These are phyloP conservation scores for Thuja plicata DNA, from an alignment of 83 land plant genomes.

Conservation along the genomic window DNA sequence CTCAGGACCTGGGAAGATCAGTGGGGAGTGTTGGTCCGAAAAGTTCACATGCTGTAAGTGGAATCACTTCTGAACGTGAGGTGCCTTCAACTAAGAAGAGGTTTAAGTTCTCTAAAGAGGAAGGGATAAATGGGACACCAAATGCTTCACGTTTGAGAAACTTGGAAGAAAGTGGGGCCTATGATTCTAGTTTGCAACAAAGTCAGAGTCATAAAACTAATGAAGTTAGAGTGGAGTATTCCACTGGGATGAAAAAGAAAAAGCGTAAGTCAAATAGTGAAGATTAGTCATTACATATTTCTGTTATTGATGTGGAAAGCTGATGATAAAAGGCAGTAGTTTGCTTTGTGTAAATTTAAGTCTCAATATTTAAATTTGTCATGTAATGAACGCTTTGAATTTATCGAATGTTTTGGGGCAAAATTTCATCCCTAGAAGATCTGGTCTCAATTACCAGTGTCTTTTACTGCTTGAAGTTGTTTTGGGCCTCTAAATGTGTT, in stretches of 20 bases:
- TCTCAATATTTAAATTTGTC: background rate
- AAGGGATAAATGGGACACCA: background rate
- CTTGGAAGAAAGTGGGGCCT: constrained; percentile 9
- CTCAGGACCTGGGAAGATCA: background rate
- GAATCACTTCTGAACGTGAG: background rate
- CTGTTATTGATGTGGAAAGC: background rate
- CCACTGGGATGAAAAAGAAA: background rate
- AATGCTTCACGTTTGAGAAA: background rate
- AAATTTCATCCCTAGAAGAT: background rate
- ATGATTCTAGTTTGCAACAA: background rate
- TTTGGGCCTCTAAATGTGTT: background rate
- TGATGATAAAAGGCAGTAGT: background rate
- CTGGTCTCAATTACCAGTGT: background rate
- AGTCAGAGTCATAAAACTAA: background rate
- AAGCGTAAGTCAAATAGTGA: background rate
- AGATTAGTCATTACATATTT: background rate
- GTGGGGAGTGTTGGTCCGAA: background rate
- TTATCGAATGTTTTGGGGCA: background rate
- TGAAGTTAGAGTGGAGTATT: background rate
- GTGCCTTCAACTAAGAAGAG: background rate
- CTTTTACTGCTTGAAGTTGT: background rate
- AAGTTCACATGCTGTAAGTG: constrained; percentile 10
- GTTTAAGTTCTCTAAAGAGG: background rate
- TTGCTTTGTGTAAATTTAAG: background rate
- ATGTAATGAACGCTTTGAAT: background rate